A percentile compares a stretch with the other conserved stretches of the same genome.
These are phyloP conservation scores for Auxenochlorella protothecoides DNA, from an alignment of 139 green algal species.

Conservation along the genomic window DNA sequence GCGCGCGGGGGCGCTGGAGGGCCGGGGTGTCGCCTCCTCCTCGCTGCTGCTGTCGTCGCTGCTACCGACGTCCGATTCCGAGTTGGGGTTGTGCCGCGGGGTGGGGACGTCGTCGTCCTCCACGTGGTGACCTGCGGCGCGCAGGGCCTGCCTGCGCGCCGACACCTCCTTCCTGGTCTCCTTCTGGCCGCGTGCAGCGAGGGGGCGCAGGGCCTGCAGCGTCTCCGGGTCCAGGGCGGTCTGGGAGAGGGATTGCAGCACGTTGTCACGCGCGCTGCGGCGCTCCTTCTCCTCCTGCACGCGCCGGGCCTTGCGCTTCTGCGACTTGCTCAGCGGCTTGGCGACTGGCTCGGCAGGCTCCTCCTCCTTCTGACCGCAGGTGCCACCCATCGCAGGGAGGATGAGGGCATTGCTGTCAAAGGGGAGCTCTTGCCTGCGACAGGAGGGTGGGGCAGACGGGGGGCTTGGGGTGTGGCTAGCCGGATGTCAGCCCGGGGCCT, in stretches of 20 bases:
- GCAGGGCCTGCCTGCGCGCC: conserved; percentile 39
- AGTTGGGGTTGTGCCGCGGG: too few species aligned
- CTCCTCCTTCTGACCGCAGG: not conserved
- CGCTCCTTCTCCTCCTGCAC: conserved; percentile 54
- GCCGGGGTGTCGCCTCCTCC: not conserved
- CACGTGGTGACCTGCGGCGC: not conserved
- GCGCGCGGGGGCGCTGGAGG: not conserved
- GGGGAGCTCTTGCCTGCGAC: not conserved
- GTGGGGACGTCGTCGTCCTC: not conserved
- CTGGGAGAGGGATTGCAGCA: conserved; percentile 20
- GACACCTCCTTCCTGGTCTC: conserved; percentile 61
- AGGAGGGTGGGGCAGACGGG: too few species aligned
- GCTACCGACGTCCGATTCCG: not conserved
- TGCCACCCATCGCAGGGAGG: conserved; percentile 10
- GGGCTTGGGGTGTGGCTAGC: too few species aligned
- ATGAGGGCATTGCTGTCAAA: conserved; percentile 33
- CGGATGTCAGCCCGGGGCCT: too few species aligned
- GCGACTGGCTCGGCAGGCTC: not conserved
- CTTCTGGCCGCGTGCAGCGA: conserved; percentile 41
- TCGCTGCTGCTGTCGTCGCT: conserved; percentile 4
- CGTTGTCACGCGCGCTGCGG: conserved; percentile 22
- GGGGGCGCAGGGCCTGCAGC: conserved; percentile 36
- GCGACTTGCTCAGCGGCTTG: conserved; percentile 43
- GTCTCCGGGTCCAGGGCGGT: conserved; percentile 12
- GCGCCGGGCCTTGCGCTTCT: conserved; percentile 62